phyloP scores from a whole-genome alignment of 805 yeast species.

The Cyberlindnera veronae region DNA sequence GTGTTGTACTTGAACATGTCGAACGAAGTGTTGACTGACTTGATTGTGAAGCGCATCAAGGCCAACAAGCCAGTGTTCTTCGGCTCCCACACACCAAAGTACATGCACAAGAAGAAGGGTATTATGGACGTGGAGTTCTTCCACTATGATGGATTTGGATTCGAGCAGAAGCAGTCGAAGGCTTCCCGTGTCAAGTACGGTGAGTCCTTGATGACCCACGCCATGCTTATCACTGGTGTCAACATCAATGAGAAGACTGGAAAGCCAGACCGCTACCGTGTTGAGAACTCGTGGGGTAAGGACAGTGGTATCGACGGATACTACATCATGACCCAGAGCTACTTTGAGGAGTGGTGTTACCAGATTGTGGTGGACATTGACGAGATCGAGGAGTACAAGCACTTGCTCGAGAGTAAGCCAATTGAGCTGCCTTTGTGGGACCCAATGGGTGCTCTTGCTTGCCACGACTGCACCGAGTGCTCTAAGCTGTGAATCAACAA shows the following conservation, averaged over 20 bases:
- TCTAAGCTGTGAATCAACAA: neutral
- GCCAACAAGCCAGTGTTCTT: slow-evolving; percentile 79
- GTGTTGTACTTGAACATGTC: slow-evolving; percentile 71
- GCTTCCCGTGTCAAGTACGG: slow-evolving; percentile 67
- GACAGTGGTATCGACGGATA: slow-evolving; percentile 65
- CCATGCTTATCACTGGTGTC: slow-evolving; percentile 82
- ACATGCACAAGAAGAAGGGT: slow-evolving; percentile 57
- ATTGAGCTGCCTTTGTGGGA: slow-evolving; percentile 72
- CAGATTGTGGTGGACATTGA: slow-evolving; percentile 61
- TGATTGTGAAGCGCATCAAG: slow-evolving; percentile 66
- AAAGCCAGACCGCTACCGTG: slow-evolving; percentile 64
- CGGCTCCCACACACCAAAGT: slow-evolving; percentile 87
- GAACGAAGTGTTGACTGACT: slow-evolving; percentile 50
- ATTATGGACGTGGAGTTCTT: slow-evolving; percentile 69
- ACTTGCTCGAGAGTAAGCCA: slow-evolving; percentile 39
- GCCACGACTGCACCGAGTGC: slow-evolving; percentile 4
- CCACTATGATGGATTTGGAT: slow-evolving; percentile 59
- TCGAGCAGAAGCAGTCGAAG: slow-evolving; percentile 51
- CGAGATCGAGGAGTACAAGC: slow-evolving; percentile 36
- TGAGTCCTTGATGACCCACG: slow-evolving; percentile 83
- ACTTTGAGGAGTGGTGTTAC: slow-evolving; percentile 71
- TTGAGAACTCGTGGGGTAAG: slow-evolving; percentile 77
- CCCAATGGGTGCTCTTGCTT: slow-evolving; percentile 75
- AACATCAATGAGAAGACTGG: slow-evolving; percentile 58
- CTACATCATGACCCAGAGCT: slow-evolving; percentile 68